A percentile compares a stretch with the other conserved stretches of the same genome.
Evolutionary conservation across 2,329 filamentous ascomycete genomes (phyloP).

Genomic region (Fusarium dimerum): DNA sequence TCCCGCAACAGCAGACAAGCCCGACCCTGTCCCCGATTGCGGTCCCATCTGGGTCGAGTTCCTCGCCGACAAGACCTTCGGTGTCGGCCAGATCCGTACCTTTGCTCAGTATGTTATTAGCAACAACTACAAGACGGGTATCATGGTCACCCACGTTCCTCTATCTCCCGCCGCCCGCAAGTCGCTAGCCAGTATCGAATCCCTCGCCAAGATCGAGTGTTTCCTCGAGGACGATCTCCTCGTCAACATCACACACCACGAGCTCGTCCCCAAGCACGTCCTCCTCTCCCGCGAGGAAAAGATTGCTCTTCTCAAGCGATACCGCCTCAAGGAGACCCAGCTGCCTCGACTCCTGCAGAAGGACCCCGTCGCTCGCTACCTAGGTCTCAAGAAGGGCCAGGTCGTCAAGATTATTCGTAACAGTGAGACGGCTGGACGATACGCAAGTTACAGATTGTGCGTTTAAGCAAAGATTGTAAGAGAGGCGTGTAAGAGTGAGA

Average conservation of each 20-base stretch:
- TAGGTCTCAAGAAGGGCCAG: constrained; percentile 86
- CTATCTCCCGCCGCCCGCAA: constrained; percentile 88
- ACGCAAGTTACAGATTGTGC: constrained; percentile 86
- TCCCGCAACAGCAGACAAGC: constrained; percentile 66
- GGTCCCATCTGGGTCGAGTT: constrained; percentile 95
- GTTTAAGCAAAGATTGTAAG: constrained; percentile 42
- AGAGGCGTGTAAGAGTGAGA: not conserved
- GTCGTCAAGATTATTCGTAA: constrained; percentile 98
- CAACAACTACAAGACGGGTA: constrained; percentile 83
- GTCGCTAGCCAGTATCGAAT: constrained; percentile 75
- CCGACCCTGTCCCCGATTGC: constrained; percentile 71
- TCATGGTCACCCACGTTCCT: constrained; percentile 81
- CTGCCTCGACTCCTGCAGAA: constrained; percentile 87
- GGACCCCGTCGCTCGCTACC: constrained; percentile 89
- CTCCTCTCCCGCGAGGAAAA: constrained; percentile 91
- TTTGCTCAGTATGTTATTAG: constrained; percentile 82
- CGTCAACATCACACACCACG: constrained; percentile 97
- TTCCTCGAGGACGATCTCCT: constrained; percentile 95
- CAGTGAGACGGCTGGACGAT: constrained; percentile 92
- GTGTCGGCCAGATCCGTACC: constrained; percentile 86
- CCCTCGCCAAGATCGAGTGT: constrained; percentile 81
- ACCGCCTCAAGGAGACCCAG: constrained; percentile 96
- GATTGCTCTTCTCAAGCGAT: constrained; percentile 78
- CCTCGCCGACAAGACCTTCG: constrained; percentile 75
- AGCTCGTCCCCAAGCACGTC: constrained; percentile 92